phyloP scores from a whole-genome alignment of 495 filamentous ascomycete species.

The Aspergillus coremiiformis region DNA sequence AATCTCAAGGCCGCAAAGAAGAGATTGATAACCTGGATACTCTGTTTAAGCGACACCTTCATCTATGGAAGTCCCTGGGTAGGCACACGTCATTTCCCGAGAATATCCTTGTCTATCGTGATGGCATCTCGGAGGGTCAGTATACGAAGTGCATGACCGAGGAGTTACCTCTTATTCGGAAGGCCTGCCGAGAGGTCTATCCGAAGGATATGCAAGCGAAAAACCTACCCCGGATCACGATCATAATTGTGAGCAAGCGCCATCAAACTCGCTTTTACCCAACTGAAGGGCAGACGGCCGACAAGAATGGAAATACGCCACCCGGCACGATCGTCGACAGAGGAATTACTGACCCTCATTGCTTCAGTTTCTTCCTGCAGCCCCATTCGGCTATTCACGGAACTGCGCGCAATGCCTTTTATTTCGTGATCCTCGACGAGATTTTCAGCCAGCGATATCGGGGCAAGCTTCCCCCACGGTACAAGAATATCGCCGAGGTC shows the following conservation, averaged over 20 bases:
- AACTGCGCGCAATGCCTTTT: conserved; percentile 73
- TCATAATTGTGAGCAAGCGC: conserved; percentile 63
- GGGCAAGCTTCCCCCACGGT: conserved; percentile 20
- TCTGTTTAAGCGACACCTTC: conserved; percentile 55
- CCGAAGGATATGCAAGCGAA: conserved; percentile 25
- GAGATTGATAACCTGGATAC: conserved; percentile 49
- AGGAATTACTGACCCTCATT: conserved; percentile 64
- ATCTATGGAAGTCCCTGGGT: conserved; percentile 39
- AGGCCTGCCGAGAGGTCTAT: conserved; percentile 52
- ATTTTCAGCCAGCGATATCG: conserved; percentile 42
- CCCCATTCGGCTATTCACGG: conserved; percentile 79
- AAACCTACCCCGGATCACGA: conserved; percentile 43
- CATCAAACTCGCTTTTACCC: conserved; percentile 89
- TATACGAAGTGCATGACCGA: conserved; percentile 33
- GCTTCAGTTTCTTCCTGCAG: conserved; percentile 82
- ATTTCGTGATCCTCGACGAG: conserved; percentile 70
- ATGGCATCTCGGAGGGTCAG: conserved; percentile 86
- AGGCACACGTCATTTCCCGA: conserved; percentile 37
- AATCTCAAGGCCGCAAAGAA: conserved; percentile 44
- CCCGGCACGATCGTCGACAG: conserved; percentile 84
- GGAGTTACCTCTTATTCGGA: conserved; percentile 51
- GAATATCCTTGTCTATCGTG: conserved; percentile 80
- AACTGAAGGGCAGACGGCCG: conserved; percentile 40
- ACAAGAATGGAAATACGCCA: conserved; percentile 54
- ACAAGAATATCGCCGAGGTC: conserved; percentile 45